These are phyloP conservation scores for Termitomyces sp. DNA, from an alignment of 768 basidiomycete genomes.

Conservation along the genomic window DNA sequence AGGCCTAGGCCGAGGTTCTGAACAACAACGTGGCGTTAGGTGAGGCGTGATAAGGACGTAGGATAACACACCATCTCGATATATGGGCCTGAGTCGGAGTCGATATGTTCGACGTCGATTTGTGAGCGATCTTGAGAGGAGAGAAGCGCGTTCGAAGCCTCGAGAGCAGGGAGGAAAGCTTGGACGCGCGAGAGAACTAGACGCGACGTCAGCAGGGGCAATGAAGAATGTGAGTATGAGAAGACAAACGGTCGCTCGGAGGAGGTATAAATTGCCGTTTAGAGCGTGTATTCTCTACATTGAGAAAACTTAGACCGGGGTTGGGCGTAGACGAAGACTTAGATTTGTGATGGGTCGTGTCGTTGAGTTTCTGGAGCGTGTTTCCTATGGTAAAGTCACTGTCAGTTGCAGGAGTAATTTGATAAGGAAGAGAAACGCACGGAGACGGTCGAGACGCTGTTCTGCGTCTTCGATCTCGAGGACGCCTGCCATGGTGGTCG, in stretches of 20 bases:
- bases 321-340: not conserved
- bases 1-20: slow-evolving; percentile 67
- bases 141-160: slow-evolving; percentile 60
- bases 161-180: slow-evolving; percentile 66
- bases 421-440: not conserved
- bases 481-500: not conserved
- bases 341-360: not conserved
- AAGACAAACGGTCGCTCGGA: slow-evolving; percentile 45
- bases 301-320: not conserved
- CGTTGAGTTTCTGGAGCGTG: slow-evolving; percentile 1
- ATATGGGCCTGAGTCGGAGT: slow-evolving; percentile 42
- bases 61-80: slow-evolving; percentile 59
- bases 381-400: not conserved
- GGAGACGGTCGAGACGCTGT: not conserved
- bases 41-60: no score
- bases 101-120: slow-evolving; percentile 65
- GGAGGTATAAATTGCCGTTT: slow-evolving; percentile 31
- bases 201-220: not conserved
- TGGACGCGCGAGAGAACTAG: slow-evolving; percentile 69
- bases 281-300: not conserved
- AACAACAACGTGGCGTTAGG: not conserved
- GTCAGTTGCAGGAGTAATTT: not conserved
- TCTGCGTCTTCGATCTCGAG: slow-evolving; percentile 8
- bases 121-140: slow-evolving; percentile 46
- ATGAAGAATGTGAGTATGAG: not conserved